Base-by-base conservation (phyloP, 768 basidiomycete species). In the Russula compacta region DNA sequence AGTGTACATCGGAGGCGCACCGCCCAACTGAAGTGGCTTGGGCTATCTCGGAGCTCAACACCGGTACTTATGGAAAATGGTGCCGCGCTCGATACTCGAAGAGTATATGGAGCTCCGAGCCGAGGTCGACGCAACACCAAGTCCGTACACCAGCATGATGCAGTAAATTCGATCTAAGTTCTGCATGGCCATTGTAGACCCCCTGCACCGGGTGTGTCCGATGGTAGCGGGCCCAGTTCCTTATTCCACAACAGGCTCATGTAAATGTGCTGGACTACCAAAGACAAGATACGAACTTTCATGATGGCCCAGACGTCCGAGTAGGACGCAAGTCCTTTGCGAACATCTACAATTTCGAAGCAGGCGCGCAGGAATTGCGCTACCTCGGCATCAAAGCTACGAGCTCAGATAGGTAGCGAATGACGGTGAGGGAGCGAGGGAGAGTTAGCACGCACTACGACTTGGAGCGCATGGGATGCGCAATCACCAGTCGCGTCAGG, bases 371-470 rank as follows among this genome's bases (percentile, higher is more conserved):
- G 33, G 19, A 62, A 62, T 36, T 46, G 55, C 10, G 29, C 29
- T 19, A 56, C 61, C 44, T 62, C 61, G 8, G 61, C 29, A 38
- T 62, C 61, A 12, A 62, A 62, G 44, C 61, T 62, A 8, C n/a
- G n/a, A 43, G 36, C 24, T 36, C 21, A 32, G 35, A 32, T 35
- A 19, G n/a, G 19, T 11, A 14, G 14, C 19, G 11, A n/a, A 4
- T 1, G 35, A 24, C 14, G 4, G 24, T 40, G 36, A 19, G n/a
- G 15, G 17, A 9, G 36, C 9, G 42, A 55, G 14, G 14, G 12
- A 24, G 39, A 33, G 17, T 33, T 29, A 4, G 29, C 29, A 35
- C 61, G 44, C 51, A 62, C 61, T 46, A 33, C n/a, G 56, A 62
- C 11, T 21, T 47, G 38, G 61, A 42, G 15, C 61, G 61, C 7